Evolutionary conservation across 495 filamentous ascomycete genomes (phyloP).

Genomic region (Lasiosphaeris hirsuta): DNA sequence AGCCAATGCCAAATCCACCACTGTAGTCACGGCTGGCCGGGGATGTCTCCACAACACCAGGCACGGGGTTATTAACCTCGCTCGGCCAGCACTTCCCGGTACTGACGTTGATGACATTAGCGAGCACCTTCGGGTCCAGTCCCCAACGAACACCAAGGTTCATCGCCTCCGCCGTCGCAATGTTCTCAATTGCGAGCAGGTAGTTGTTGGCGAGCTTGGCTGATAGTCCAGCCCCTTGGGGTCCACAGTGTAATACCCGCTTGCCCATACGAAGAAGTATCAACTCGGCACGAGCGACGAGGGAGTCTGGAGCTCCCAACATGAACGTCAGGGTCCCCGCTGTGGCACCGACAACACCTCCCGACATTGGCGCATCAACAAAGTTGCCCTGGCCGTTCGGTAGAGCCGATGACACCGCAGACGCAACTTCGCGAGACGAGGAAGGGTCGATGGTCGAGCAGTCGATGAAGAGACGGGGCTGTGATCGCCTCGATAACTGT

Average conservation of each 20-base stretch:
- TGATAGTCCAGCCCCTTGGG: constrained; percentile 73
- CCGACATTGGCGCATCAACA: constrained; percentile 80
- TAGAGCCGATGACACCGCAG: constrained; percentile 53
- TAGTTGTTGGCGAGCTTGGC: constrained; percentile 95
- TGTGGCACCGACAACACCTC: constrained; percentile 77
- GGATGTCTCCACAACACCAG: constrained; percentile 70
- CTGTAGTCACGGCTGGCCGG: constrained; percentile 71
- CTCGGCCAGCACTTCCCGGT: constrained; percentile 90
- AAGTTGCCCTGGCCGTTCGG: constrained; percentile 53
- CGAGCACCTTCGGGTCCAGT: constrained; percentile 73
- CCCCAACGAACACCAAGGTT: constrained; percentile 83
- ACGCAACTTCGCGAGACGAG: constrained; percentile 66
- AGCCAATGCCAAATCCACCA: constrained; percentile 75
- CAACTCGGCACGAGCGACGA: constrained; percentile 58
- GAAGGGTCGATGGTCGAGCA: constrained; percentile 83
- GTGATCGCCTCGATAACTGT: constrained; percentile 30
- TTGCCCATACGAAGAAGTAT: constrained; percentile 78
- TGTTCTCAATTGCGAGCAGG: constrained; percentile 85
- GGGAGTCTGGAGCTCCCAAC: constrained; percentile 63
- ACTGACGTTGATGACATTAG: constrained; percentile 76
- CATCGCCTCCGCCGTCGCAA: constrained; percentile 91
- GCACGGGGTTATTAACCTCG: constrained; percentile 89
- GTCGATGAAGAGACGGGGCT: constrained; percentile 69
- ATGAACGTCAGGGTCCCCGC: constrained; percentile 81
- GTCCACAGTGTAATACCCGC: constrained; percentile 74